Evolutionary conservation across 106 monocot species (phyloP).

Genomic region (Narthecium ossifragum): DNA sequence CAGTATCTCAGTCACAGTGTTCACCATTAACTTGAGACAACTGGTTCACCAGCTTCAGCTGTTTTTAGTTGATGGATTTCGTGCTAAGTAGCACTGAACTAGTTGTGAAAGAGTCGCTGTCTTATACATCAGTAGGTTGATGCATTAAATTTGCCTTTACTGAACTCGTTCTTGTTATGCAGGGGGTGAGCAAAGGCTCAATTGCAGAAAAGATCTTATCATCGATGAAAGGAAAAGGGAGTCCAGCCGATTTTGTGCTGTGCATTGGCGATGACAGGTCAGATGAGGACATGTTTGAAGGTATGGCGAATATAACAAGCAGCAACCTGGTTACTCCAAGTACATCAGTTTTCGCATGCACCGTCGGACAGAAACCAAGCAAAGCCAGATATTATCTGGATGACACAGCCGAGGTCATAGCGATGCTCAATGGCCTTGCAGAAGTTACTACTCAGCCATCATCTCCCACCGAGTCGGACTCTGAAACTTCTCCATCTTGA

Average conservation of each 20-base stretch:
- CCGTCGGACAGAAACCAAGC: conserved; percentile 60
- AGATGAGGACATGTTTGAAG: conserved; percentile 67
- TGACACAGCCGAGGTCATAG: conserved; percentile 35
- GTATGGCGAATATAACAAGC: conserved; percentile 8
- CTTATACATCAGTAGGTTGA: no score
- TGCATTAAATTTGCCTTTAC: no score
- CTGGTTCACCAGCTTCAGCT: no score
- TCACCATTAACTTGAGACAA: no score
- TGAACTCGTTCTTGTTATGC: no score
- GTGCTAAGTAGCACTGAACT: no score
- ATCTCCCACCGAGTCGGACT: no score
- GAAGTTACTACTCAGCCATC: conserved; percentile 1
- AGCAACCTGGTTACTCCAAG: conserved; percentile 12
- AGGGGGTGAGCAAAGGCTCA: conserved; percentile 58
- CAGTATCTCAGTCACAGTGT: no score
- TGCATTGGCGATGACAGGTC: conserved; percentile 65
- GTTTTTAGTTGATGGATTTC: no score
- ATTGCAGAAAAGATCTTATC: conserved; percentile 33
- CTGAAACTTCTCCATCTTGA: no score
- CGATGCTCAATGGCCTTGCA: conserved; percentile 20
- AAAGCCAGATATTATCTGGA: conserved; percentile 56
- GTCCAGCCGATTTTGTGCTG: conserved; percentile 40
- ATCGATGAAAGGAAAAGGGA: conserved; percentile 14
- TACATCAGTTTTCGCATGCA: conserved; percentile 38
- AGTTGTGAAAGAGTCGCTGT: no score